Conservation (phyloP, 331 rosid genomes). For the Prunus yedoensis region DNA sequence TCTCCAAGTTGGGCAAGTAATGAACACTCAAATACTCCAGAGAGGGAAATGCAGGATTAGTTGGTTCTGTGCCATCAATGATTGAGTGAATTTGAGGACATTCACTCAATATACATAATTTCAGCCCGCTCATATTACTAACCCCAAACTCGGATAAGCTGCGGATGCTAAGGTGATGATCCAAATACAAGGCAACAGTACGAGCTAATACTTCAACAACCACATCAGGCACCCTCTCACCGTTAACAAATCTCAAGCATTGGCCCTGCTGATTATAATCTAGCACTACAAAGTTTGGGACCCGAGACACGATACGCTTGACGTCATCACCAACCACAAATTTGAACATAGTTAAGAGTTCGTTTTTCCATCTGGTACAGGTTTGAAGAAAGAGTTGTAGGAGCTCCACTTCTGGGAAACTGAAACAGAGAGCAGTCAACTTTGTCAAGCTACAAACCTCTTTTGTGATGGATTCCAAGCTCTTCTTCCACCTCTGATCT, state of each 20-base stretch:
- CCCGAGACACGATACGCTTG: not conserved
- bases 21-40: not conserved
- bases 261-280: not conserved
- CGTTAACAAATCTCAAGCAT: not conserved
- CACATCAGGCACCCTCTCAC: not conserved
- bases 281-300: not conserved
- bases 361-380: not conserved
- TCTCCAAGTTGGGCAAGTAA: not conserved
- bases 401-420: not conserved
- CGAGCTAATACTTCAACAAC: not conserved
- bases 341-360: not conserved
- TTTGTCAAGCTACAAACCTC: not conserved
- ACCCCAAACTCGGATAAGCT: not conserved
- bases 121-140: not conserved
- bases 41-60: not conserved
- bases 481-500: not conserved
- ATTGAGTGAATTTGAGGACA: not conserved
- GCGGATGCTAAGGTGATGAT: not conserved
- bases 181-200: not conserved
- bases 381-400: too few species aligned
- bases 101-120: not conserved
- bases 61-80: not conserved
- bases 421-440: not conserved
- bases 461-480: not conserved
- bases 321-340: not conserved